Evolutionary conservation across 352 stramenopile species (phyloP), one percentile per base, ranked within the genome.

Genomic region (Phytopythium helicoides): DNA sequence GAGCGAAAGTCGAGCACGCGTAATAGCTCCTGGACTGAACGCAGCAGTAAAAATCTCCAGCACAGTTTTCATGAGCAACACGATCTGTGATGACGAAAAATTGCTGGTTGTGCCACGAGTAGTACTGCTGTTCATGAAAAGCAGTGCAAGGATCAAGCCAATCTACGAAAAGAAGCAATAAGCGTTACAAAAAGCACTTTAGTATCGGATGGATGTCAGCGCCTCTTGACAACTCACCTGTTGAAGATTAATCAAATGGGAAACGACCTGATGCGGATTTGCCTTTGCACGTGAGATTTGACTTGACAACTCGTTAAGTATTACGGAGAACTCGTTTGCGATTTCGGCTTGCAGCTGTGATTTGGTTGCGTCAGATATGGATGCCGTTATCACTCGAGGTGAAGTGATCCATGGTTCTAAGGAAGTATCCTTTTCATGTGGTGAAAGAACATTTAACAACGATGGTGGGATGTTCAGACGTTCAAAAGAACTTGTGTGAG

Each of bases 41-140:
- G 81, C 70, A 34, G 71, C 64, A n/a, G 77, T 62, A 33, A 89
- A 37, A 23, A 86, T 61, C 16, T 52, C 53, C 16, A 92, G 62
- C 22, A 76, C 75, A 11, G 66, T 56, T 26, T 87, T 76, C 28
- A 33, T 33, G 9, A 87, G 49, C 36, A 81, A 47, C 18, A 60
- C 48, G 33, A 75, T 55, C 21, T 67, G 45, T 14, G 54, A 28
- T 33, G 68, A 31, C n/a, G 23, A 36, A 36, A 44, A 52, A 19
- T 44, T 45, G 36, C 34, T 64, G 25, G 15, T 26, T 2, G 10
- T 35, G 11, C 23, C 35, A 14, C 10, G 47, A 40, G 65, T 60
- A 35, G 26, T 36, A 35, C 53, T 46, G 60, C 65, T 52, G 51
- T 64, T 58, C n/a, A 56, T 58, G 39, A 69, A 82, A 35, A 86